These are phyloP conservation scores for Paspalum notatum DNA, from an alignment of 176 grass and related monocot genomes.

Conservation along the genomic window DNA sequence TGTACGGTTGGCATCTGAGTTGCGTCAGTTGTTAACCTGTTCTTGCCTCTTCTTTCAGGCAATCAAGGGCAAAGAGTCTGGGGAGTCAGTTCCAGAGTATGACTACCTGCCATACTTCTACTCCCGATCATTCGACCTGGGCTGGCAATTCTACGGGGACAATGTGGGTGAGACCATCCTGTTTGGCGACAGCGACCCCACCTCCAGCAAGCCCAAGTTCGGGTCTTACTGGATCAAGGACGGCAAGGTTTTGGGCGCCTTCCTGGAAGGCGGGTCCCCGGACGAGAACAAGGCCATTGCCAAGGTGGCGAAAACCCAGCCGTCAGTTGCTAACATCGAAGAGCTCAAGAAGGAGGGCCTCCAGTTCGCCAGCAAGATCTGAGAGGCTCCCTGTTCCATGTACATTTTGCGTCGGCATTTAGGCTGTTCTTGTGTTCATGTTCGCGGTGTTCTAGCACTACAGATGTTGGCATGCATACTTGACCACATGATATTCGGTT, in stretches of 20 bases:
- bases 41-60: constrained; percentile 50
- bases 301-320: constrained; percentile 77
- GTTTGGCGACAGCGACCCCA: constrained; percentile 75
- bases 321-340: constrained; percentile 44
- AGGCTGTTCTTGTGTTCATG: background rate
- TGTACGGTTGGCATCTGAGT: background rate
- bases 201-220: constrained; percentile 75
- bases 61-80: constrained; percentile 75
- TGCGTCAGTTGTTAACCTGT: background rate
- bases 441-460: background rate
- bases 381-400: constrained; percentile 19
- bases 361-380: constrained; percentile 79
- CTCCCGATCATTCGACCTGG: constrained; percentile 86
- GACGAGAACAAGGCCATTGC: constrained; percentile 88
- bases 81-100: constrained; percentile 62
- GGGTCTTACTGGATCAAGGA: constrained; percentile 98
- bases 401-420: constrained; percentile 23
- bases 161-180: constrained; percentile 78
- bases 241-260: constrained; percentile 75
- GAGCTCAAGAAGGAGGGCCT: constrained; percentile 69
- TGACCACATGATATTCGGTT: background rate
- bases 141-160: constrained; percentile 97
- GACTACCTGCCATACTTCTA: constrained; percentile 96
- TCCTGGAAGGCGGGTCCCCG: constrained; percentile 81
- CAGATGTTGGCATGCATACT: background rate